Evolutionary conservation across 1,284 basidiomycete genomes (phyloP).

Genomic region (Chalciporus sp.): DNA sequence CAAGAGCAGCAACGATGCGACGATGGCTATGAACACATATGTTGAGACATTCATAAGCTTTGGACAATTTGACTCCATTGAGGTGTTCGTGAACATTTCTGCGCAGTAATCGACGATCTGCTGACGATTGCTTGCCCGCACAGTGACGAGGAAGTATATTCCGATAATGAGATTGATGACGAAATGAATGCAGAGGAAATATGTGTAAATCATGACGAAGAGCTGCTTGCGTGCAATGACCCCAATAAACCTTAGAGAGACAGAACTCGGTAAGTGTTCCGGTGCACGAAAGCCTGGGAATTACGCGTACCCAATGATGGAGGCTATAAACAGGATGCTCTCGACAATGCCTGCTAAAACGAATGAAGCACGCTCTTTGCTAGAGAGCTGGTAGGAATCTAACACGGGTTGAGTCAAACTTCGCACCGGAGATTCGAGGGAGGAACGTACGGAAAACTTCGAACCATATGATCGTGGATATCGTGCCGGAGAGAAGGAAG

Average conservation of each 20-base stretch:
- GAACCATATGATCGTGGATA: slow-evolving; percentile 59
- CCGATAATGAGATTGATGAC: slow-evolving; percentile 56
- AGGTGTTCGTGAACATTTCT: slow-evolving; percentile 43
- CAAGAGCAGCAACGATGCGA: slow-evolving; percentile 46
- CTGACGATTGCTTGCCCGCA: slow-evolving; percentile 47
- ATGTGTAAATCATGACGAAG: slow-evolving; percentile 58
- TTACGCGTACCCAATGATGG: slow-evolving; percentile 52
- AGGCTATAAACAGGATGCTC: slow-evolving; percentile 51
- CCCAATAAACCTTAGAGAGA: slow-evolving; percentile 54
- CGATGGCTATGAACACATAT: slow-evolving; percentile 49
- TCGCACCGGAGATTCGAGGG: not conserved
- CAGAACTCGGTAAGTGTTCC: slow-evolving; percentile 3
- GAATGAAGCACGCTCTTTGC: slow-evolving; percentile 44
- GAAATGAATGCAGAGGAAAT: slow-evolving; percentile 60
- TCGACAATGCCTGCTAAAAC: slow-evolving; percentile 52
- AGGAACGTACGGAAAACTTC: slow-evolving; percentile 53
- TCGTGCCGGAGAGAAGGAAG: slow-evolving; percentile 51
- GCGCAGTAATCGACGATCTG: slow-evolving; percentile 49
- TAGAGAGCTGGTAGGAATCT: slow-evolving; percentile 40
- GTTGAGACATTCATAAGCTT: slow-evolving; percentile 44
- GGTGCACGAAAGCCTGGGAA: not conserved
- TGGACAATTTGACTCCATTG: slow-evolving; percentile 46
- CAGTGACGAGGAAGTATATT: slow-evolving; percentile 51
- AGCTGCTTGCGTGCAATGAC: slow-evolving; percentile 59
- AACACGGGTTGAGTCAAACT: slow-evolving; percentile 1